Conservation (phyloP, 495 filamentous ascomycete genomes). For the Podospora bellae-mahoneyi region DNA sequence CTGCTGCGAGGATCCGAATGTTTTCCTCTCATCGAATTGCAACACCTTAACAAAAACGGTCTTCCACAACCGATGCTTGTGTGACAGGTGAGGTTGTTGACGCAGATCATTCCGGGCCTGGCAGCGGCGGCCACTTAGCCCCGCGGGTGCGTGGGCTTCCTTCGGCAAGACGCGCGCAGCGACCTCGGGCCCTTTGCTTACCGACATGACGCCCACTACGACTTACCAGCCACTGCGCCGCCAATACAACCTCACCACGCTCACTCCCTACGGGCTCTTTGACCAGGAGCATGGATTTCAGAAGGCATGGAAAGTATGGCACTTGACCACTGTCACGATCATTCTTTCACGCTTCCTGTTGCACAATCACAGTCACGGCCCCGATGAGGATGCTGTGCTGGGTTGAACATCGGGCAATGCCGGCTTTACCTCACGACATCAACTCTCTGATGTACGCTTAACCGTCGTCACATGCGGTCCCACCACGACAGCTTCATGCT, state of each 20-base stretch:
- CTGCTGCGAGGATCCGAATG: neutral
- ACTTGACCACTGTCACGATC: neutral
- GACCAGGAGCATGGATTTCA: neutral
- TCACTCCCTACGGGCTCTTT: neutral
- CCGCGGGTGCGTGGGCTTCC: neutral
- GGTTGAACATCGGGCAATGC: conserved; percentile 4
- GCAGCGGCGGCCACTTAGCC: neutral
- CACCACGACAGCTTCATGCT: neutral
- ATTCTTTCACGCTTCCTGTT: neutral
- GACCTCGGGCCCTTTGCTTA: neutral
- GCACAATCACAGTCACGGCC: neutral
- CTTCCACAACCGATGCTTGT: neutral
- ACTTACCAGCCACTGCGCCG: neutral
- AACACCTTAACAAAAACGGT: neutral
- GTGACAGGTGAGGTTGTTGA: neutral
- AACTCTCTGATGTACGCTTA: neutral
- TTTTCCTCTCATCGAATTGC: neutral
- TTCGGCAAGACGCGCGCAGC: neutral
- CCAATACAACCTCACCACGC: neutral
- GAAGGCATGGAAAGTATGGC: neutral
- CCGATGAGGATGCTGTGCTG: neutral
- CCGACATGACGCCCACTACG: neutral
- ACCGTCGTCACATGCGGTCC: neutral
- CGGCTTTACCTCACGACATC: neutral
- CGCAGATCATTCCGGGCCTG: conserved; percentile 8